Base-by-base conservation (phyloP, 2,329 filamentous ascomycete genomes). In the Dothistroma pini region DNA sequence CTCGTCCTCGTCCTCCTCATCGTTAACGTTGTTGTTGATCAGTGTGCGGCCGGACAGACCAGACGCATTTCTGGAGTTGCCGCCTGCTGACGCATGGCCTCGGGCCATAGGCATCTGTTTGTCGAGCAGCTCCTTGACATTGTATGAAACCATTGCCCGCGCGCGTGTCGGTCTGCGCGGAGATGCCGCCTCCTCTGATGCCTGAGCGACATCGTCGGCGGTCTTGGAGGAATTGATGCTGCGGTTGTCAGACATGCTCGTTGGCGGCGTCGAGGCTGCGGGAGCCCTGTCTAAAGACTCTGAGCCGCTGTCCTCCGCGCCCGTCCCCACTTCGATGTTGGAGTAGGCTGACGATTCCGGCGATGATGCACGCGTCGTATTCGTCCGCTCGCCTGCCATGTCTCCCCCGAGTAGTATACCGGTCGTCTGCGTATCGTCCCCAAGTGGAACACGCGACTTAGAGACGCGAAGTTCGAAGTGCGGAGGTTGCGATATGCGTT, bases 261-360 rank as follows among this genome's bases (percentile, higher is more conserved):
- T 89, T 25, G 86, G 85, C 52, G 87, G 87, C 60, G 87, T 89
- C 21, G 84, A 87, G 68, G 79, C 82, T 29, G 80, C 69, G 38
- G 84, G 78, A 82, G 41, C 41, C n/a, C 41, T n/a, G n/a, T n/a
- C 41, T 82, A 79, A 82, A 77, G 68, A 83, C 70, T 78, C 75
- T 73, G 72, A 68, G 63, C 72, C 72, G 66, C 70, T 70, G 60
- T 69, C 69, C 59, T 72, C 70, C 47, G 63, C 63, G 64, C 60
- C 68, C 58, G 66, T 69, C 44, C 67, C 70, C 49, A 76, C 75
- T 38, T 75, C 73, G 64, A 78, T 77, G 67, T 74, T 75, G 52
- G 78, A 80, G 47, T 74, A 69, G 9, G 75, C 74, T 2, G 76
- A 80, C 29, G 76, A 76, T 21, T 75, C 76, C 48, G 76, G 69